phyloP scores from a whole-genome alignment of 495 filamentous ascomycete genomes.

The Hypoxylon lenormandii region DNA sequence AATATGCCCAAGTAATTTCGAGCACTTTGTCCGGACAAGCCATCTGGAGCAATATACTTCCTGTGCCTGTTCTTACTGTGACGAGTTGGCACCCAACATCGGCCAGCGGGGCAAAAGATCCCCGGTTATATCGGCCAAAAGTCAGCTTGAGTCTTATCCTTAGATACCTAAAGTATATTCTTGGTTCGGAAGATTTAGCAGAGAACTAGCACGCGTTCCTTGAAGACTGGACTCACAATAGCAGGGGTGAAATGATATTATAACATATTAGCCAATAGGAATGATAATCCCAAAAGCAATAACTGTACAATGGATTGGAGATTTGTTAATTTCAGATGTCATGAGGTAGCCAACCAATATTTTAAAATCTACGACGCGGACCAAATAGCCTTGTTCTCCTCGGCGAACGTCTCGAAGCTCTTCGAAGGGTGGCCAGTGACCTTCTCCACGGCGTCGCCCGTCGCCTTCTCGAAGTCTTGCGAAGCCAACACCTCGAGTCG shows the following conservation, averaged over 20 bases:
- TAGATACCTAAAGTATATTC: too few relatives aligned
- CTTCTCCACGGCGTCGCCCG: constrained; percentile 53
- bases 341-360: too few relatives aligned
- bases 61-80: neutral
- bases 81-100: neutral
- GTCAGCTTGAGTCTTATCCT: too few relatives aligned
- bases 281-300: too few relatives aligned
- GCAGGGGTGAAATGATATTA: too few relatives aligned
- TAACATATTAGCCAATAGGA: too few relatives aligned
- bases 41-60: neutral
- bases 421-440: constrained; percentile 51
- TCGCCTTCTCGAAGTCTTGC: constrained; percentile 53
- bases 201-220: too few relatives aligned
- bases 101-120: neutral
- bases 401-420: constrained; percentile 51
- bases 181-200: too few relatives aligned
- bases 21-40: constrained; percentile 7
- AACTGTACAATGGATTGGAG: too few relatives aligned
- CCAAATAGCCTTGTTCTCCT: constrained; percentile 53
- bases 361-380: neutral
- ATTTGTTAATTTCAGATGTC: too few relatives aligned
- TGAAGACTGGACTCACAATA: too few relatives aligned
- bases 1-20: neutral
- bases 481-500: constrained; percentile 52
- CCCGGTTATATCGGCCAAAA: neutral